phyloP scores from a whole-genome alignment of 805 yeast species.

The Saccharomycopsis fodiens region DNA sequence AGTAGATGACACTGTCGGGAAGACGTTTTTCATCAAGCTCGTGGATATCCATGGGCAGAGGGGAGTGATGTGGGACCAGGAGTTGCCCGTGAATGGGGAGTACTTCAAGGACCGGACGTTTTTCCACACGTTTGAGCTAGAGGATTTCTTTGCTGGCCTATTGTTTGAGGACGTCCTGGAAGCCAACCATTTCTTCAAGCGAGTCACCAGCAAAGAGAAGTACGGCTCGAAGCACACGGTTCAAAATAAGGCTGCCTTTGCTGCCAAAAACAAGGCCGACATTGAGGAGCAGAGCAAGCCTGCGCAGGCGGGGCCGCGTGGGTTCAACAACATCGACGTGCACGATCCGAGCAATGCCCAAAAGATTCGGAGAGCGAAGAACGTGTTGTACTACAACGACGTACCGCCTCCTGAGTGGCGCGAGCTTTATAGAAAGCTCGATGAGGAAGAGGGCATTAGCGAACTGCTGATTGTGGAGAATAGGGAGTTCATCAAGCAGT shows the following conservation, averaged over 20 bases:
- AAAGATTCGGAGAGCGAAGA: constrained; percentile 48
- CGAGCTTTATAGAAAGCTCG: constrained; percentile 56
- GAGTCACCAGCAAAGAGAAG: constrained; percentile 33
- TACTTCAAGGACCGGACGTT: constrained; percentile 92
- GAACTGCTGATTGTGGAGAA: constrained; percentile 89
- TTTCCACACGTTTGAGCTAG: constrained; percentile 91
- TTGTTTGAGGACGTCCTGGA: constrained; percentile 38
- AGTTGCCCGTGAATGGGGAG: constrained; percentile 76
- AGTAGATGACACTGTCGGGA: constrained; percentile 91
- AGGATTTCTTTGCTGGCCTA: constrained; percentile 80
- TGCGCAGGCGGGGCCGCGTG: constrained; percentile 53
- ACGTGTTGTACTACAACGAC: constrained; percentile 64
- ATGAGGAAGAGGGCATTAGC: constrained; percentile 66
- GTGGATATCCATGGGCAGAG: constrained; percentile 72
- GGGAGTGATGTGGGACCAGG: constrained; percentile 98
- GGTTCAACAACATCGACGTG: constrained; percentile 30
- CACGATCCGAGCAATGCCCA: constrained; percentile 41
- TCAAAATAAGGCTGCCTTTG: constrained; percentile 82
- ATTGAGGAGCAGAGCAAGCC: constrained; percentile 17
- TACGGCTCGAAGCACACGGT: constrained; percentile 82
- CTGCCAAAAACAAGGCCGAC: constrained; percentile 48
- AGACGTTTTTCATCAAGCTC: constrained; percentile 82
- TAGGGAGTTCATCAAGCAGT: constrained; percentile 72
- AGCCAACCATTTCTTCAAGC: constrained; percentile 10
- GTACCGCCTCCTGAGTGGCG: constrained; percentile 84